Conservation (phyloP, 352 stramenopile genomes). For the Pythium insidiosum region DNA sequence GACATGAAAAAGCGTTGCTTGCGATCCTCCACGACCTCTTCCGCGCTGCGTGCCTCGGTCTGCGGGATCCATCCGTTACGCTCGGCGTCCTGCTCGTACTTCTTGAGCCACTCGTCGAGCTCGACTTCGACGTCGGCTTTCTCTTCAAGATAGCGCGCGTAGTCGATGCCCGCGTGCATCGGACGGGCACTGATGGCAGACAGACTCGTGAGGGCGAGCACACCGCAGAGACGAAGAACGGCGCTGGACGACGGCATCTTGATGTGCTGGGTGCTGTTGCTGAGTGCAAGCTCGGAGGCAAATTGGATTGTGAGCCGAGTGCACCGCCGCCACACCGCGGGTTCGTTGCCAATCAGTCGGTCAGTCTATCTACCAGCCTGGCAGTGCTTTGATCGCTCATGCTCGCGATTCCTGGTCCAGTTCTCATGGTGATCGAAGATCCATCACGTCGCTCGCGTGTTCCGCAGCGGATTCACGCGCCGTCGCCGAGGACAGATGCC, state of each 20-base stretch:
- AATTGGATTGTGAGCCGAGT: neutral
- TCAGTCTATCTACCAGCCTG: no score
- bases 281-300: no score
- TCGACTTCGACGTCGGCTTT: constrained; percentile 21
- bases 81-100: constrained; percentile 6
- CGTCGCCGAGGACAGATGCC: no score
- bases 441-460: no score
- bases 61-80: constrained; percentile 9
- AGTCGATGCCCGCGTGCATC: constrained; percentile 10
- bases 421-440: no score
- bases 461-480: no score
- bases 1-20: constrained; percentile 18
- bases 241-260: no score
- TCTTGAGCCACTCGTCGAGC: constrained; percentile 25
- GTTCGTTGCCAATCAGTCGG: no score
- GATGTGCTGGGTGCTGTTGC: neutral
- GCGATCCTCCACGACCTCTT: constrained; percentile 3
- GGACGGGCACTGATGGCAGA: constrained; percentile 1
- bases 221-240: no score
- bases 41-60: constrained; percentile 4
- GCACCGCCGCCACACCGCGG: no score
- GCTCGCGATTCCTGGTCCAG: no score
- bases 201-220: neutral
- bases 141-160: constrained; percentile 33
- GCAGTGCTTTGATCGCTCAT: no score